Percentiles rank a stretch among this genome's conserved stretches.
These are phyloP conservation scores for Spinellus fusiger DNA, from an alignment of 192 early-diverging fungal genomes.

Conservation along the genomic window DNA sequence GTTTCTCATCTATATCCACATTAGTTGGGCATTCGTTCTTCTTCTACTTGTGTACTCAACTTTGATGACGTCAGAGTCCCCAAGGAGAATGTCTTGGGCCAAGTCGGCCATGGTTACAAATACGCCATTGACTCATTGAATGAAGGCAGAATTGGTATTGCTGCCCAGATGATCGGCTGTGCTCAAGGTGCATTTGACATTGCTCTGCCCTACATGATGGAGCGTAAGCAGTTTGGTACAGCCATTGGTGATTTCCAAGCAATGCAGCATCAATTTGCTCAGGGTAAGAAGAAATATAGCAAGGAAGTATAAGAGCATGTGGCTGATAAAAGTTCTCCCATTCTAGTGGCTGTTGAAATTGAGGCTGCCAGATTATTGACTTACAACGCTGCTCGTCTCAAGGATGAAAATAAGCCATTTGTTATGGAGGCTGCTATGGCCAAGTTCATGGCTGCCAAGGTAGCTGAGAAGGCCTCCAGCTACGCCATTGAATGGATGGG, in stretches of 20 bases:
- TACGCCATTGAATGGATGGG: conserved; percentile 96
- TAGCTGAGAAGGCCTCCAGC: conserved; percentile 79
- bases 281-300: conserved; percentile 79
- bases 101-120: conserved; percentile 94
- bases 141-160: conserved; percentile 97
- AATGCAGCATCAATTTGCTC: conserved; percentile 56
- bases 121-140: conserved; percentile 95
- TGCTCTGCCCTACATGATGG: conserved; percentile 81
- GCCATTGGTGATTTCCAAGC: conserved; percentile 79
- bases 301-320: conserved; percentile 89
- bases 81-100: conserved; percentile 82
- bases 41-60: conserved; percentile 87
- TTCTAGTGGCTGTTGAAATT: conserved; percentile 88
- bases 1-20: background rate
- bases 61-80: conserved; percentile 89
- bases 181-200: conserved; percentile 89
- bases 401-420: conserved; percentile 88
- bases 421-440: conserved; percentile 97
- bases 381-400: conserved; percentile 94
- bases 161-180: conserved; percentile 91
- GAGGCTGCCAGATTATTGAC: conserved; percentile 92
- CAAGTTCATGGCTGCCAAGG: conserved; percentile 91
- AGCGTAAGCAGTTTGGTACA: conserved; percentile 90
- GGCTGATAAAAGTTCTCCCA: conserved; percentile 90
- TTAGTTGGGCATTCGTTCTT: conserved; percentile 83